Base-by-base conservation (phyloP, 306 rosid genomes). In the Myrica gale region DNA sequence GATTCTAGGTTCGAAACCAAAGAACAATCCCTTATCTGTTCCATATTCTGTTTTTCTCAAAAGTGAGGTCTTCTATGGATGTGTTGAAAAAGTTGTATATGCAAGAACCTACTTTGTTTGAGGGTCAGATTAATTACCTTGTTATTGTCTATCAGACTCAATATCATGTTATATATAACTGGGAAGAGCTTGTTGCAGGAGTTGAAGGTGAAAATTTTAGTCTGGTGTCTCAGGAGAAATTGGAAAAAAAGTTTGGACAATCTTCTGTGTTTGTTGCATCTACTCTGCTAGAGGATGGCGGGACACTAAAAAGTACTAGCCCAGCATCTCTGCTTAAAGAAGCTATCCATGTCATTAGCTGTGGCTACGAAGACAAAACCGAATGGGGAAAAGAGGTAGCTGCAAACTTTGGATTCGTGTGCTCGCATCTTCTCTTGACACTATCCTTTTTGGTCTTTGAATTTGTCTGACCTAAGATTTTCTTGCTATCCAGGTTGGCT, bases 301-400 rank as follows among this genome's bases (percentile, higher is more conserved):
- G 84, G 76, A 75, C 74, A 79, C 70, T 80, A 12, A 77, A 78
- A 76, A 75, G 82, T 75, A 85, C 73, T 43, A 80, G 68, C 51
- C 83, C 85, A 26, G 89, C 90, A 67, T 87, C 85, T 68, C 80
- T 81, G 41, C 88, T 91, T 45, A 87, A 86, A 73, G 93, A 91
- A 83, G 89, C 94, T 70, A 89, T 91, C 73, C 97, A 91, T 74
- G 94, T 89, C 71, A 87, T 89, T 73, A 89, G 91, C 67, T 89
- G 92, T 87, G 82, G 93, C 63, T 91, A 83, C 65, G 97, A 91
- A 78, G 90, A 83, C 76, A 89, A 87, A 87, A 89, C 97, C 7
- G 89, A 91, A 82, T 91, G 97, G 97, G 97, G 97, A 78, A 89
- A 86, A 82, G 97, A 91, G 90, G 97, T 91, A 76, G 71, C 26